phyloP scores from a whole-genome alignment of 139 green algal species.

The Pedinophyceae sp. region DNA sequence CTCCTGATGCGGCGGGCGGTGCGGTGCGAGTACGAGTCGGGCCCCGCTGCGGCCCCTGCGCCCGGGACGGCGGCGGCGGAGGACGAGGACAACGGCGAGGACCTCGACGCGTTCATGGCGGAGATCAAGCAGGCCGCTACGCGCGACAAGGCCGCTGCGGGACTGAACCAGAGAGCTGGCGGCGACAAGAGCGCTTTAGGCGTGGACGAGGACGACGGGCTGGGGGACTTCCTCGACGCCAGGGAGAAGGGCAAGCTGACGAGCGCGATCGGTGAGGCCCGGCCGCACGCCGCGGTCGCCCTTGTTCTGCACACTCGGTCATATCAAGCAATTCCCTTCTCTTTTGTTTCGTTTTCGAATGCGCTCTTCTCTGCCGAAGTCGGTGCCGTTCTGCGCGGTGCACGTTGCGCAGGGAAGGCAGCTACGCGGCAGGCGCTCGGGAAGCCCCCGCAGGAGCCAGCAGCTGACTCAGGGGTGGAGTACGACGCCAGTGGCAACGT shows the following conservation, averaged over 20 bases:
- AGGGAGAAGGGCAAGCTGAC: no score
- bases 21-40: not conserved
- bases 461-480: constrained; percentile 3
- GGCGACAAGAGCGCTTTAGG: no score
- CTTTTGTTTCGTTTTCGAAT: no score
- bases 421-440: not conserved
- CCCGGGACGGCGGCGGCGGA: not conserved
- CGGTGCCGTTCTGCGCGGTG: no score
- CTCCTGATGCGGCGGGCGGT: not conserved
- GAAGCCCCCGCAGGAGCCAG: not conserved
- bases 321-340: no score
- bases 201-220: not conserved
- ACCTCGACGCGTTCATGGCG: constrained; percentile 72
- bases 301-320: not conserved
- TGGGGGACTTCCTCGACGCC: not conserved
- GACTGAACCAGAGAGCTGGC: constrained; percentile 1
- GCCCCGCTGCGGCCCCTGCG: not conserved
- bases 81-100: constrained; percentile 43
- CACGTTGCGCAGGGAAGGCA: no score
- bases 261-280: not conserved
- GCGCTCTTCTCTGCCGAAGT: no score
- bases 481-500: constrained; percentile 26
- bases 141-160: constrained; percentile 11
- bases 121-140: constrained; percentile 41
- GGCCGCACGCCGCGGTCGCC: not conserved